Base-by-base conservation (phyloP, 495 filamentous ascomycete genomes). In the Achaetomiella virescens region DNA sequence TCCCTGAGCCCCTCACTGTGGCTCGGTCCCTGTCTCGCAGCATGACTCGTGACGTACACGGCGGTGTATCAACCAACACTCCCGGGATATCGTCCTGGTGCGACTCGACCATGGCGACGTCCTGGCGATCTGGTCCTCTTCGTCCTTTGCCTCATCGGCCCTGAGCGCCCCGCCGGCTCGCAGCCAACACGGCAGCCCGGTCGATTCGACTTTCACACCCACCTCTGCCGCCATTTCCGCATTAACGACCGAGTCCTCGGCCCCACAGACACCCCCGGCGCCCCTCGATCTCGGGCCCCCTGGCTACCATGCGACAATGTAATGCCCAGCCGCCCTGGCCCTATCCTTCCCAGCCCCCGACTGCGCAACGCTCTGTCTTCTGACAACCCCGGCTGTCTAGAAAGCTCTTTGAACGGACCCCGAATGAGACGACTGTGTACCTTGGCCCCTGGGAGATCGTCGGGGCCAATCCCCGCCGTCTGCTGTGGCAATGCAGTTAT, bases 221-320 rank as follows among this genome's bases (percentile, higher is more conserved):
- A 66, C 53, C 44, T 70, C 69, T 18, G 63, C 62, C 24, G 64
- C 57, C 31, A 60, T 68, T 31, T 70, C 69, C 18, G 63, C 63
- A 21, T 22, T 65, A 25, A 69, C 69, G 15, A 52, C 65, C 40
- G 61, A 66, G 41, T 65, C 67, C 6, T 65, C 65, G 14, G 62
- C 61, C 55, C 67, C 64, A 42, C 49, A 55, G n/a, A 62, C 63
- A 12, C 61, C 69, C 48, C 66, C 68, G 10, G 65, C 59, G 36
- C 66, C 69, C 3, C 67, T 72, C 21, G 69, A 72, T 35, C 65
- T 72, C 24, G 69, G 69, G 11, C 69, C 69, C 25, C 69, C 69
- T 15, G 69, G 69, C 11, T 72, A 67, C 51, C 61, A 65, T 60
- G 69, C 69, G 35, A 68, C 66, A 55, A 72, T 72, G 67, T 71